Percentiles rank a stretch among this genome's conserved stretches.
Conservation (phyloP, 306 rosid genomes). For the Trifolium fragiferum region DNA sequence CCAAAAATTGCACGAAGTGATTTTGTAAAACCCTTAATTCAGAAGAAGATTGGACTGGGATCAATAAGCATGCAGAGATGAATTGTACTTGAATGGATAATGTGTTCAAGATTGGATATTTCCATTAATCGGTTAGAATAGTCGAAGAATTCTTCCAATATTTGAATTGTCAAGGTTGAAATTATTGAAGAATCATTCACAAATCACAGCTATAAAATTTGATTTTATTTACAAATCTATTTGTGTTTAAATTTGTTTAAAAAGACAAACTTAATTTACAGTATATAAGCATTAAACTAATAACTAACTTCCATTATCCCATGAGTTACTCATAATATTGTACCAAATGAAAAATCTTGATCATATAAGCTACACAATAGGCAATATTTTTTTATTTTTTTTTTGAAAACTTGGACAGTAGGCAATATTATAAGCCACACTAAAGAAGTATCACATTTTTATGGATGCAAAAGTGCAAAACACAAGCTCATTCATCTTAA, state of each 20-base stretch:
- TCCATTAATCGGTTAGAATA: too few species aligned
- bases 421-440: not conserved
- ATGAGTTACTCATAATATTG: not conserved
- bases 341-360: not conserved
- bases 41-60: too few species aligned
- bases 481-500: slow-evolving; percentile 9
- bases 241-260: not conserved
- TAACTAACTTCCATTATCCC: not conserved
- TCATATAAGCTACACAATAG: not conserved
- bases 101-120: too few species aligned
- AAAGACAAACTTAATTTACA: not conserved
- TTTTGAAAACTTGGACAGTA: too few species aligned
- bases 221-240: not conserved
- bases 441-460: slow-evolving; percentile 4
- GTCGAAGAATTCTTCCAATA: too few species aligned
- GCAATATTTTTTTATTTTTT: too few species aligned
- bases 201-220: not conserved
- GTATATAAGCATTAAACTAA: not conserved
- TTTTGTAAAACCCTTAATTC: too few species aligned
- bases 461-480: not conserved
- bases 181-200: not conserved
- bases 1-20: too few species aligned
- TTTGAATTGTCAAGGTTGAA: not conserved
- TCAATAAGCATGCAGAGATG: too few species aligned
- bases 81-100: too few species aligned